Conservation (phyloP, 2,329 filamentous ascomycete species). For the Ustulina deusta region DNA sequence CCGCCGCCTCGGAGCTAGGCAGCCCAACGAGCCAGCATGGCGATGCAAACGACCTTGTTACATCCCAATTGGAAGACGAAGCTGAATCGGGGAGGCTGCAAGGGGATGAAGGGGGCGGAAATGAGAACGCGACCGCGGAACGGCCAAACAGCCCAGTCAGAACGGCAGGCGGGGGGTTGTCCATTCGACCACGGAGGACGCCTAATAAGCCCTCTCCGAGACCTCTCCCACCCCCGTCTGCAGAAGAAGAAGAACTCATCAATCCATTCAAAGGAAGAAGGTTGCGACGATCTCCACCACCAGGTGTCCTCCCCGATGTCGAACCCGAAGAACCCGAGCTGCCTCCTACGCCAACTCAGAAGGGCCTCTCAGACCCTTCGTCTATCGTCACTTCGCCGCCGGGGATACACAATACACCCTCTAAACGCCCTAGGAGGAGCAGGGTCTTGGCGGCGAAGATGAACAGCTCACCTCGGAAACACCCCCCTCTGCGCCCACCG, state of each 20-base stretch:
- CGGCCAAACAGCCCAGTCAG: constrained; percentile 40
- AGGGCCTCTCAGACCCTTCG: constrained; percentile 61
- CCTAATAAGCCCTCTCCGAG: constrained; percentile 59
- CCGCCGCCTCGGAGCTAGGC: constrained; percentile 41
- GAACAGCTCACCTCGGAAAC: constrained; percentile 65
- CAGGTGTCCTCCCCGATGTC: constrained; percentile 49
- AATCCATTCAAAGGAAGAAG: constrained; percentile 57
- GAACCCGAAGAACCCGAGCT: constrained; percentile 70
- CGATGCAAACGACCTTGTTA: constrained; percentile 47
- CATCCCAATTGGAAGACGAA: constrained; percentile 50
- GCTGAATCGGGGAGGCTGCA: constrained; percentile 40
- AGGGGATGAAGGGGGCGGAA: constrained; percentile 10
- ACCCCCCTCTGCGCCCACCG: constrained; percentile 52
- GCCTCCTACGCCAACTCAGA: constrained; percentile 67
- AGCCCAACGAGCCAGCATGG: constrained; percentile 42
- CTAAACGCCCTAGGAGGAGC: constrained; percentile 60
- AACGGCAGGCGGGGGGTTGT: constrained; percentile 51
- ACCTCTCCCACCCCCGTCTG: constrained; percentile 61
- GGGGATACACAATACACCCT: constrained; percentile 71
- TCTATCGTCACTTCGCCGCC: constrained; percentile 66
- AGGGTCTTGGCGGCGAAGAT: constrained; percentile 54
- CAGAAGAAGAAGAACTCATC: constrained; percentile 58
- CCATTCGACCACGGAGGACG: constrained; percentile 55
- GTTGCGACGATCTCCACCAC: constrained; percentile 54
- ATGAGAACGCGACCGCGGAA: constrained; percentile 16